Evolutionary conservation across 164 flowering plant genomes (phyloP).

Genomic region (Annona cherimola): DNA sequence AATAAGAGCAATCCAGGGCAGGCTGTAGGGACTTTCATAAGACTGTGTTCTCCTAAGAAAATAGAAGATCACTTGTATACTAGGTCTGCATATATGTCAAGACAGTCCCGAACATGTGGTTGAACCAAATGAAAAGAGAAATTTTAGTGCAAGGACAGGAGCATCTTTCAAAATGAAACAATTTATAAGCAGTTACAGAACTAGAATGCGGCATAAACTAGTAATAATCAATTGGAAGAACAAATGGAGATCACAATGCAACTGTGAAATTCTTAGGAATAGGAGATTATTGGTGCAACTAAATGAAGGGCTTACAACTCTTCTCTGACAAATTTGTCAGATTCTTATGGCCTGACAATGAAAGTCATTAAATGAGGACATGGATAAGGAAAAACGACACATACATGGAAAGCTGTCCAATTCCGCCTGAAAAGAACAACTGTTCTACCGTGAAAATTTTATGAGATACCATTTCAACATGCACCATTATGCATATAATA

Average conservation of each 20-base stretch:
- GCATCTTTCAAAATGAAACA: neutral
- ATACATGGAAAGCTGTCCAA: too few relatives aligned
- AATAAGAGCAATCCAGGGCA: neutral
- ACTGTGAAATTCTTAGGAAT: neutral
- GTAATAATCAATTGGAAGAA: neutral
- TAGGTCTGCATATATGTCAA: neutral
- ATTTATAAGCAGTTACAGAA: neutral
- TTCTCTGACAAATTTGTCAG: too few relatives aligned
- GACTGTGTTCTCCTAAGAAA: neutral
- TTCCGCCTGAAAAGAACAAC: too few relatives aligned
- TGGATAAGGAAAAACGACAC: too few relatives aligned
- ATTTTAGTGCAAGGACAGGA: neutral
- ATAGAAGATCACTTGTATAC: neutral
- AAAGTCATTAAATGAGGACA: neutral
- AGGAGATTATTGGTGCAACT: neutral
- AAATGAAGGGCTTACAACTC: neutral
- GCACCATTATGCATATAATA: neutral
- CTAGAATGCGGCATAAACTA: too few relatives aligned
- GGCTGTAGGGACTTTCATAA: neutral
- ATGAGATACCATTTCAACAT: neutral
- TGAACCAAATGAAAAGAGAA: neutral
- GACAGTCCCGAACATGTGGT: neutral
- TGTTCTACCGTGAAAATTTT: too few relatives aligned
- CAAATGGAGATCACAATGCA: too few relatives aligned
- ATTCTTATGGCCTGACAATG: neutral